Evolutionary conservation across 768 basidiomycete species (phyloP).

Genomic region (Lentinula raphanica): DNA sequence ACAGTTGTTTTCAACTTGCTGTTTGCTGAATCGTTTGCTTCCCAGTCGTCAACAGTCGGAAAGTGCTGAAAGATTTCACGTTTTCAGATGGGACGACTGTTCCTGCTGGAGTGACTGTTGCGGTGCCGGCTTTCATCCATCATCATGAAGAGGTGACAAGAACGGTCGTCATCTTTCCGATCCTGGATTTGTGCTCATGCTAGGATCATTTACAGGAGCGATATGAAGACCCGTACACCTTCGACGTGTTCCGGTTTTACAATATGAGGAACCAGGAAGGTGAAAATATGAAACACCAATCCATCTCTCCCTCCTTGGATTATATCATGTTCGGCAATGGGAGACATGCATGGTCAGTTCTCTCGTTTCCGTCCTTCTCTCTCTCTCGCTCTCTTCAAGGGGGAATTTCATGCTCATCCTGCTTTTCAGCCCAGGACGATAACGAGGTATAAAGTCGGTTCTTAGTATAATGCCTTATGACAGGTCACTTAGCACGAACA

Average conservation of each 20-base stretch:
- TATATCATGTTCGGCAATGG: slow-evolving; percentile 37
- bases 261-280: slow-evolving; percentile 29
- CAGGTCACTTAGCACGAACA: too few species aligned
- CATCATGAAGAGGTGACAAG: slow-evolving; percentile 17
- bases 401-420: too few species aligned
- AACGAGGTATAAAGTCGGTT: too few species aligned
- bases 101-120: slow-evolving; percentile 21
- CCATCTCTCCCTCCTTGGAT: slow-evolving; percentile 23
- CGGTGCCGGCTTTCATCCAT: slow-evolving; percentile 17
- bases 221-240: slow-evolving; percentile 36
- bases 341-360: slow-evolving; percentile 22
- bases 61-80: slow-evolving; percentile 20
- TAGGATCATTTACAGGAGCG: slow-evolving; percentile 16
- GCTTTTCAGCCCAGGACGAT: too few species aligned
- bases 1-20: too few species aligned
- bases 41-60: slow-evolving; percentile 21
- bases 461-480: too few species aligned
- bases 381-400: too few species aligned
- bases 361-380: too few species aligned
- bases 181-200: not conserved
- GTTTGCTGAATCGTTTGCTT: too few species aligned
- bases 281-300: slow-evolving; percentile 29
- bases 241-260: slow-evolving; percentile 45
- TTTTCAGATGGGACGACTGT: slow-evolving; percentile 23
- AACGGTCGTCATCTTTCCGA: too few species aligned